These are phyloP conservation scores for Starmerella apis DNA, from an alignment of 805 yeast genomes.

Conservation along the genomic window DNA sequence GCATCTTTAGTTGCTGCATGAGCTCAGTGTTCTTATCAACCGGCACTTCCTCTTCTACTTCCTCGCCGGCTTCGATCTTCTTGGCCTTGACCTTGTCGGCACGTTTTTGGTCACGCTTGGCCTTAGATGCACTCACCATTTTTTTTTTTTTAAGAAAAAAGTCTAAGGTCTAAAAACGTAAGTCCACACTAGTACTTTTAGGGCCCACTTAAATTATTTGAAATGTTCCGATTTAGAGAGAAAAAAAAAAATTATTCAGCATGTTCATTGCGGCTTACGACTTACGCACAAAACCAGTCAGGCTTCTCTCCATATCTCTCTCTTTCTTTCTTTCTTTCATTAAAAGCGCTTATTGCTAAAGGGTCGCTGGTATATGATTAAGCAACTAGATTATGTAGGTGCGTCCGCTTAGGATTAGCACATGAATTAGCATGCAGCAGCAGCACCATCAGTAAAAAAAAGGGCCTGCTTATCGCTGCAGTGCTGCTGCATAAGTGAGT, in stretches of 20 bases:
- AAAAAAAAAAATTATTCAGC: slow-evolving; percentile 12
- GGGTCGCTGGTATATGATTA: too few relatives aligned
- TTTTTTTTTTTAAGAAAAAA: background rate
- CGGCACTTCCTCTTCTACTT: slow-evolving; percentile 34
- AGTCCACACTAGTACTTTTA: background rate
- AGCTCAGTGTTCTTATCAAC: slow-evolving; percentile 43
- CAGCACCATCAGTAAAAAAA: too few relatives aligned
- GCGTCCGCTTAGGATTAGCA: too few relatives aligned
- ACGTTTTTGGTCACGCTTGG: slow-evolving; percentile 96
- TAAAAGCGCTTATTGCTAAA: too few relatives aligned
- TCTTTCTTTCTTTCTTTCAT: background rate
- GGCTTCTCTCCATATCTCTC: background rate
- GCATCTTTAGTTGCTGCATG: slow-evolving; percentile 78
- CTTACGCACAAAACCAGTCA: background rate
- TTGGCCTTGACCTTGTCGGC: slow-evolving; percentile 68
- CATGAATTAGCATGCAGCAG: too few relatives aligned
- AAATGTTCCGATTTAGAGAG: background rate
- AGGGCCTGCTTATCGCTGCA: too few relatives aligned
- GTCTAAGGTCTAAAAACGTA: background rate
- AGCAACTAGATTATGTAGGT: background rate
- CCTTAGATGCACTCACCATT: slow-evolving; percentile 74
- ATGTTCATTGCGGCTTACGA: background rate
- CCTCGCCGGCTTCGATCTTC: slow-evolving; percentile 46
- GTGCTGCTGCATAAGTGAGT: background rate
- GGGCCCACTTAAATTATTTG: background rate